Base-by-base conservation (phyloP, 1,139 yeast genomes). In the Torulaspora pretoriensis region DNA sequence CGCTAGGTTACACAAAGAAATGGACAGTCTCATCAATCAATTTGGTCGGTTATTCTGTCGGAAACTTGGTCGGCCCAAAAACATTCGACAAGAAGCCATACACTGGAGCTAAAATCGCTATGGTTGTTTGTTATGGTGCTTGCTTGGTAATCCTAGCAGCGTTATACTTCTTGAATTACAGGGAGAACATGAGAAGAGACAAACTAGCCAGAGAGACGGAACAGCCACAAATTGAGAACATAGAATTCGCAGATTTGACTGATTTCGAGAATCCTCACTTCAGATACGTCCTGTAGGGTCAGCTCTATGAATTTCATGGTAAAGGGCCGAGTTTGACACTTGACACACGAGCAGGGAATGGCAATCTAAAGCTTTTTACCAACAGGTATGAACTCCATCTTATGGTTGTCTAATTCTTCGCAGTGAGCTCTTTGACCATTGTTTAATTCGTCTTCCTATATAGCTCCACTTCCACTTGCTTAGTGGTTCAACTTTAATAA, bases 31-130 rank as follows among this genome's bases (percentile, higher is more conserved):
- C 61, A 9, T 59, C 61, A 5, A 53, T 56, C 26, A 55, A 50
- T 31, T 40, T 58, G 41, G 57, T 53, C 12, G 61, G 55, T 22
- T 67, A 60, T 42, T 58, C 62, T 41, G 67, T 79, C 10, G 70
- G 79, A 6, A 78, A 77, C 57, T 64, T 83, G 40, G 71, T 80
- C 40, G 90, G 90, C 0, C 87, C 90, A 2, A 87, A 81, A 60
- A 72, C 83, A 3, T 83, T 81, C 60, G 67, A 73, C 44, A 64
- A 69, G 0, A 52, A 52, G 2, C 79, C 81, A 55, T 78, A 77
- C 54, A 59, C 59, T 12, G 70, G 74, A 61, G 68, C 71, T 1
- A 67, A 75, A 49, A 66, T 68, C 47, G 70, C 70, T 6, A 58
- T 71, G 56, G 59, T 71, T 22, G 69, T 71, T 10, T 59, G 60